Percentiles rank a stretch among this genome's conserved stretches.
Conservation (phyloP, 805 yeast genomes). For the Candida golubevii region DNA sequence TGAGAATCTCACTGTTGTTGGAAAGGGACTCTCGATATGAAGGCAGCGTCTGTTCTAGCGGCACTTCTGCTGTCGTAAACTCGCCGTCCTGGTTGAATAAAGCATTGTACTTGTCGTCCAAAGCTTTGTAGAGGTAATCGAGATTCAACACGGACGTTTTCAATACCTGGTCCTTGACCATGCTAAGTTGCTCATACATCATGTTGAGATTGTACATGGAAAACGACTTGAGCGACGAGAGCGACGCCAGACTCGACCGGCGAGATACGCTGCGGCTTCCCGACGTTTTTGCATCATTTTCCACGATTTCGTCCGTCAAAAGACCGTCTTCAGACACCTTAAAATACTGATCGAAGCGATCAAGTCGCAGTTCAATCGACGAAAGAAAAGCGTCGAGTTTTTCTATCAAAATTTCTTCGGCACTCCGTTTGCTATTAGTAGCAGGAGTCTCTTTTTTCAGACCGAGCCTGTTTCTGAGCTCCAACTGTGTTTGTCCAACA, state of each 20-base stretch:
- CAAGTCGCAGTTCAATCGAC: constrained; percentile 39
- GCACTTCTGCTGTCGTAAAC: neutral
- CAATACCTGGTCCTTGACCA: constrained; percentile 35
- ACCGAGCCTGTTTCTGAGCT: constrained; percentile 13
- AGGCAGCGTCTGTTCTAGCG: neutral
- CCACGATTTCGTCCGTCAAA: constrained; percentile 6
- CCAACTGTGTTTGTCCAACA: constrained; percentile 1
- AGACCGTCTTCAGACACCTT: constrained; percentile 19
- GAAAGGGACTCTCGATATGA: constrained; percentile 6
- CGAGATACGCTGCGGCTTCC: constrained; percentile 6
- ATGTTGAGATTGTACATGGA: constrained; percentile 30
- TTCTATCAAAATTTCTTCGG: constrained; percentile 40
- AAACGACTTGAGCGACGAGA: constrained; percentile 26
- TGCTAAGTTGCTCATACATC: constrained; percentile 32
- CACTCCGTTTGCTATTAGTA: constrained; percentile 9
- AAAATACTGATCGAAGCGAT: constrained; percentile 38
- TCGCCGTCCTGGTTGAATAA: constrained; percentile 24
- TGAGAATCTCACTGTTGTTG: constrained; percentile 25
- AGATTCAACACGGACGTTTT: constrained; percentile 35
- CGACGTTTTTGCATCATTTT: constrained; percentile 1
- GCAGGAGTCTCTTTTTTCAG: neutral
- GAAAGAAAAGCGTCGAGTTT: constrained; percentile 38
- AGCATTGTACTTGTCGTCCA: constrained; percentile 40
- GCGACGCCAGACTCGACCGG: constrained; percentile 27
- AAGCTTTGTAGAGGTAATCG: constrained; percentile 34